Evolutionary conservation across 257 asterid species (phyloP).

Genomic region (Striga asiatica): DNA sequence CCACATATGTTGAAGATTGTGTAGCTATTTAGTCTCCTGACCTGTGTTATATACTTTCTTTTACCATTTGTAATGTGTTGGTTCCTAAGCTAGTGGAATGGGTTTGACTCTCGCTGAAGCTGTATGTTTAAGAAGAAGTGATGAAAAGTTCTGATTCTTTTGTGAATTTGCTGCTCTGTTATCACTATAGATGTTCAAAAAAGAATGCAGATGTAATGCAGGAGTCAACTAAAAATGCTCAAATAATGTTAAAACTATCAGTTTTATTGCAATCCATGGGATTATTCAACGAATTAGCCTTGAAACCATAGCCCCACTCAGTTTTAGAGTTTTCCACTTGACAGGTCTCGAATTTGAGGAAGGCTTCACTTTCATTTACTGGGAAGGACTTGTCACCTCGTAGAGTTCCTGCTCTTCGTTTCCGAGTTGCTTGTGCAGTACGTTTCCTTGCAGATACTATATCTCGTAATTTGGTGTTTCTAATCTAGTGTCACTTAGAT

Average conservation of each 20-base stretch:
- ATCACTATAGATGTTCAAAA: no score
- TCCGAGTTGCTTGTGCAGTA: conserved; percentile 64
- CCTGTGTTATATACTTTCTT: no score
- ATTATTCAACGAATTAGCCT: not conserved
- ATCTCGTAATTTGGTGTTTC: not conserved
- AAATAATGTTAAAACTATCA: not conserved
- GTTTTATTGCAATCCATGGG: not conserved
- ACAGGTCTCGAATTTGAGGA: conserved; percentile 34
- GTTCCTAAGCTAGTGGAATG: no score
- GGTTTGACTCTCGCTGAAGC: no score
- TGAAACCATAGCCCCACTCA: not conserved
- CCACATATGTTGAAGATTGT: no score
- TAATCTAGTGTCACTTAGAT: not conserved
- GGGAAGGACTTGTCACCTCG: conserved; percentile 33
- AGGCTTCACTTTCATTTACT: conserved; percentile 33
- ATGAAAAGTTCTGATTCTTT: not conserved
- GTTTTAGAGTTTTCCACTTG: not conserved
- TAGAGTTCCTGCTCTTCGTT: conserved; percentile 45
- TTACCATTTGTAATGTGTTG: no score
- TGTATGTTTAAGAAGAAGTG: no score
- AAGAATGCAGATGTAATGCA: not conserved
- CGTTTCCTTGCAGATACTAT: conserved; percentile 10
- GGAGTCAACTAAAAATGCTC: not conserved
- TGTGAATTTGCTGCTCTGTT: not conserved
- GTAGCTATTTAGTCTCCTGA: no score